Evolutionary conservation across 352 stramenopile species (phyloP).

Genomic region (Globisporangium parvum): DNA sequence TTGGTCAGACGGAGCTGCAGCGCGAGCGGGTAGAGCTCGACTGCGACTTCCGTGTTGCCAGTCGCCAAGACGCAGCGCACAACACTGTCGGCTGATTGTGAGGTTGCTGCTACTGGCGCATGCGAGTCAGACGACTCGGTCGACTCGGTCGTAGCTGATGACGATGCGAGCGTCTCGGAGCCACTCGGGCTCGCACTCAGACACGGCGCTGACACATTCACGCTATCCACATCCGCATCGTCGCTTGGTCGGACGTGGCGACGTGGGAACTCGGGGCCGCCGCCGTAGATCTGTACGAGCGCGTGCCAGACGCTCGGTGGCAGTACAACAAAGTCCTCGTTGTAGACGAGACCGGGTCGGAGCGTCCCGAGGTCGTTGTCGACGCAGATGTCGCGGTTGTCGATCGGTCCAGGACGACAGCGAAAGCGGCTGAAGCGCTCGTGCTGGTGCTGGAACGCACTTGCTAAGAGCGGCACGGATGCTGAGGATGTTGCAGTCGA

Average conservation of each 20-base stretch:
- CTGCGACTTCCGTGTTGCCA: conserved; percentile 2
- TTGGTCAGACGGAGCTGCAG: conserved; percentile 51
- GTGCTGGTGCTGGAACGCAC: conserved; percentile 3
- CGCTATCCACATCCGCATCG: too few species aligned
- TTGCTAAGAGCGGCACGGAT: not conserved
- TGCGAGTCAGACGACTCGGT: not conserved
- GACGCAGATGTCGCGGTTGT: conserved; percentile 32
- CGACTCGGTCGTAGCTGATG: not conserved
- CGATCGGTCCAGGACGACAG: conserved; percentile 36
- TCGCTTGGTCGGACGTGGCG: conserved; percentile 6
- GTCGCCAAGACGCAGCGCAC: not conserved
- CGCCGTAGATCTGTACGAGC: conserved; percentile 46
- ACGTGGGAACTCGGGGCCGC: conserved; percentile 47
- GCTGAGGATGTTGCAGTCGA: not conserved
- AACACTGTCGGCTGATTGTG: not conserved
- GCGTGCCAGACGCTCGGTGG: conserved; percentile 36
- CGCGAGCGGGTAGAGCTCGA: conserved; percentile 52
- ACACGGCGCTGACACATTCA: too few species aligned
- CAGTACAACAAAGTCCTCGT: conserved; percentile 45
- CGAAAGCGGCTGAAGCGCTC: conserved; percentile 13
- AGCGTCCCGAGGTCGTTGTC: conserved; percentile 38
- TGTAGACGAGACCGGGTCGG: conserved; percentile 20
- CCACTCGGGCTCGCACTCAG: not conserved
- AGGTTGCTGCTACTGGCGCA: not conserved
- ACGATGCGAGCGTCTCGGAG: not conserved